Base-by-base conservation (phyloP, 805 yeast genomes). In the Maudiozyma serrabonitensis region DNA sequence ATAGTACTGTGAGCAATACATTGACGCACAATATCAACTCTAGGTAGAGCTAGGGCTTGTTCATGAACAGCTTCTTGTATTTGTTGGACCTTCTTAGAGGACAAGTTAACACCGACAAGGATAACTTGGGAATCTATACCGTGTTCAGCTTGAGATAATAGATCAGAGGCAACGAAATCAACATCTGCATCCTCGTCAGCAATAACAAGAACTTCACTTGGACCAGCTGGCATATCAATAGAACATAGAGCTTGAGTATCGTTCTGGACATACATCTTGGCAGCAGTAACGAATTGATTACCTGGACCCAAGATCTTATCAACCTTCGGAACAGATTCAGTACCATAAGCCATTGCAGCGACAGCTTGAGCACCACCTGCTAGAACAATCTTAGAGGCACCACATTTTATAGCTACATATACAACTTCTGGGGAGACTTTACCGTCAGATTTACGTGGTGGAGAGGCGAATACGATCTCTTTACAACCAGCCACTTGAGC, bases 281-380 rank as follows among this genome's bases (percentile, higher is more conserved):
- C 99, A 41, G 99, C 98, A 18, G 99, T 93, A 47, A 93, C 99
- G 66, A 93, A 93, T 72, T 93, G 99, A 72, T 93, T 93, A 52
- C 99, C 99, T 23, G 99, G 99, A 45, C 99, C 99, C 67, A 93
- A 76, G 54, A 93, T 90, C 76, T 93, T 93, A 70, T 93, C 97
- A 63, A 91, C 91, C 70, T 93, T 93, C 47, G 95, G 85, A 46
- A 93, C 83, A 37, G 86, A 72, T 59, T 87, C 88, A 13, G 99
- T 93, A 64, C 99, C 99, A 66, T 93, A 93, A 1, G 99, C 99
- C 95, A 93, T 80, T 5, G 99, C 95, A 44, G 97, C 95, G 47
- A 93, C 87, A 6, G 99, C 99, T 74, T 93, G 99, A 3, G 99
- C 99, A 62, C 99, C 99, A 60, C 99, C 99, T 1, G 99, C 99